A percentile compares a stretch with the other conserved stretches of the same genome.
These are phyloP conservation scores for Mortierella sp. DNA, from an alignment of 371 early-diverging fungal genomes.

Conservation along the genomic window DNA sequence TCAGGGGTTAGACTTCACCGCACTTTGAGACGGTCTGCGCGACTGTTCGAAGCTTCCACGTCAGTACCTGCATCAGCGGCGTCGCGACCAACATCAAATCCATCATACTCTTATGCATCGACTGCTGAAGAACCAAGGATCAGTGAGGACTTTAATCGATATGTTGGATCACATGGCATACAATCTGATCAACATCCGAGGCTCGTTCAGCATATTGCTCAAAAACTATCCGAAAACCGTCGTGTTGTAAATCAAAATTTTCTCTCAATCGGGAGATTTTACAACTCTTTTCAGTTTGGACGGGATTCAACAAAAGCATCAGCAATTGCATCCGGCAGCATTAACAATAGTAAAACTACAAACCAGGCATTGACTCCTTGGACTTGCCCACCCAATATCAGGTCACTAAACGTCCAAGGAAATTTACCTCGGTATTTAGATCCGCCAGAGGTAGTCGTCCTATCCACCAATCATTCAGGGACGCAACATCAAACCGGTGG, in stretches of 20 bases:
- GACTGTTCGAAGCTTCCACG: background rate
- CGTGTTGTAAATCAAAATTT: conserved; percentile 21
- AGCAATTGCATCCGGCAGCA: background rate
- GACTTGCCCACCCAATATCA: conserved; percentile 28
- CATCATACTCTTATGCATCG: no score
- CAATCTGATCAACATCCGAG: conserved; percentile 8
- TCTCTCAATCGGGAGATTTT: conserved; percentile 22
- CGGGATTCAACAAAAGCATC: background rate
- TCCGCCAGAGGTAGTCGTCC: conserved; percentile 17
- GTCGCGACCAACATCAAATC: background rate
- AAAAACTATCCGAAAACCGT: conserved; percentile 9
- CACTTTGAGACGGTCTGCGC: conserved; percentile 19
- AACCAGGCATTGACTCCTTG: conserved; percentile 11
- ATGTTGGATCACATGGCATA: background rate
- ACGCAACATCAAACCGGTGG: conserved; percentile 5
- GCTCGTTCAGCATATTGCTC: background rate
- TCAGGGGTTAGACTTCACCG: background rate
- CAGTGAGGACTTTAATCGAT: background rate
- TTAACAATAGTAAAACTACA: background rate
- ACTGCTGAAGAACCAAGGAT: background rate
- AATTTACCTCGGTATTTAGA: conserved; percentile 2
- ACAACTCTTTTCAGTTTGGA: background rate
- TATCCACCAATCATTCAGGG: conserved; percentile 15
- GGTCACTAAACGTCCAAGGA: conserved; percentile 19
- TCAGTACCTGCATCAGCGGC: background rate